Evolutionary conservation across 208 protist species (phyloP).

Genomic region (Leishmania aethiopica): DNA sequence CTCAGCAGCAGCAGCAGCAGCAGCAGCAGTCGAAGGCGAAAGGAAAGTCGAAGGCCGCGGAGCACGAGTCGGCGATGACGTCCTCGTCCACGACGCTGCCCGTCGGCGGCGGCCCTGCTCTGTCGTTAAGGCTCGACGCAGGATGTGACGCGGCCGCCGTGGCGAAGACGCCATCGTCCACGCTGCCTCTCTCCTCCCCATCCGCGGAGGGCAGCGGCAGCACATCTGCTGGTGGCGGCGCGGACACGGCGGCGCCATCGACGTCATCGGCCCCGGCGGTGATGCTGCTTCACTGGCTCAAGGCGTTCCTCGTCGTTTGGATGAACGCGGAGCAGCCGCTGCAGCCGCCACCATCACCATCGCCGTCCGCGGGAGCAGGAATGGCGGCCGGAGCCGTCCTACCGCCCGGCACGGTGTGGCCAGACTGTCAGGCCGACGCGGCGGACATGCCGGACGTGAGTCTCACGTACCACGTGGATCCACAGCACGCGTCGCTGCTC

Average conservation of each 20-base stretch:
- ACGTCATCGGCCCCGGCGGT: conserved; percentile 18
- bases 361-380: not conserved
- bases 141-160: conserved; percentile 6
- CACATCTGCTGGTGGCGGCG: not conserved
- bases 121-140: conserved; percentile 24
- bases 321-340: conserved; percentile 37
- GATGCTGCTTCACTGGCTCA: conserved; percentile 29
- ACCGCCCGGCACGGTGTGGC: conserved; percentile 22
- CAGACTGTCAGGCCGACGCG: conserved; percentile 5
- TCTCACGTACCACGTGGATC: conserved; percentile 20
- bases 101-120: conserved; percentile 10
- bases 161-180: not conserved
- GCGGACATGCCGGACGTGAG: conserved; percentile 21
- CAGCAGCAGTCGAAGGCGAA: conserved; percentile 19
- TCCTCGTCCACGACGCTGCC: not conserved
- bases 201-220: not conserved
- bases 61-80: not conserved
- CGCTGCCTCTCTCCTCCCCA: not conserved
- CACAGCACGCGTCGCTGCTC: conserved; percentile 17
- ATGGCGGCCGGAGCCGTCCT: not conserved
- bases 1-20: conserved; percentile 4
- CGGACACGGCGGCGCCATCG: not conserved
- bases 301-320: conserved; percentile 28
- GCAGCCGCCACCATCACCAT: conserved; percentile 14
- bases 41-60: not conserved